phyloP scores from a whole-genome alignment of 75 land plant species.

The Picea sitchensis region DNA sequence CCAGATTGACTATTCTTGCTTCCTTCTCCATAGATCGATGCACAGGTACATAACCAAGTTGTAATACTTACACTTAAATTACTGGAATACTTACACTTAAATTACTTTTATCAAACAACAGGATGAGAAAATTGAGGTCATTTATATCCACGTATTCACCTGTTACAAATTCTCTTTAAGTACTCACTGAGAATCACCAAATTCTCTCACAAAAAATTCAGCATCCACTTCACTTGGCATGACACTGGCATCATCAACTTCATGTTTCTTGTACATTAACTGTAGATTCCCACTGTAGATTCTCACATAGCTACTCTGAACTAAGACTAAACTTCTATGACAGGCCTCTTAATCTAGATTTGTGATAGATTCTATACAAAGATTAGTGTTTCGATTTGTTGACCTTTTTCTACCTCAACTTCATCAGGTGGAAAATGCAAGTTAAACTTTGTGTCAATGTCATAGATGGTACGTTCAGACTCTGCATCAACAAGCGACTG shows the following conservation, averaged over 20 bases:
- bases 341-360: constrained; percentile 67
- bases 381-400: constrained; percentile 79
- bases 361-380: constrained; percentile 65
- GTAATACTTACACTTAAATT: too few species aligned
- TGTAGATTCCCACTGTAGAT: too few species aligned
- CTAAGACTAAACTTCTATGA: constrained; percentile 71
- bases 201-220: constrained; percentile 12
- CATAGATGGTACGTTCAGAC: constrained; percentile 79
- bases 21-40: too few species aligned
- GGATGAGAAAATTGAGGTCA: too few species aligned
- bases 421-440: constrained; percentile 92
- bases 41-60: too few species aligned
- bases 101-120: too few species aligned
- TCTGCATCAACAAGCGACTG: constrained; percentile 59
- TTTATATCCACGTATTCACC: too few species aligned
- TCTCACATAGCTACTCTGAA: constrained; percentile 26
- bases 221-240: constrained; percentile 83
- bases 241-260: constrained; percentile 63
- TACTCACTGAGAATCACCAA: too few species aligned
- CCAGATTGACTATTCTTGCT: too few species aligned
- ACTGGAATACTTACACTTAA: too few species aligned
- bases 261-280: constrained; percentile 25
- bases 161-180: too few species aligned
- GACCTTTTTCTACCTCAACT: constrained; percentile 60
- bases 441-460: constrained; percentile 82